These are phyloP conservation scores for Suillus discolor DNA, from an alignment of 768 basidiomycete genomes.

Conservation along the genomic window DNA sequence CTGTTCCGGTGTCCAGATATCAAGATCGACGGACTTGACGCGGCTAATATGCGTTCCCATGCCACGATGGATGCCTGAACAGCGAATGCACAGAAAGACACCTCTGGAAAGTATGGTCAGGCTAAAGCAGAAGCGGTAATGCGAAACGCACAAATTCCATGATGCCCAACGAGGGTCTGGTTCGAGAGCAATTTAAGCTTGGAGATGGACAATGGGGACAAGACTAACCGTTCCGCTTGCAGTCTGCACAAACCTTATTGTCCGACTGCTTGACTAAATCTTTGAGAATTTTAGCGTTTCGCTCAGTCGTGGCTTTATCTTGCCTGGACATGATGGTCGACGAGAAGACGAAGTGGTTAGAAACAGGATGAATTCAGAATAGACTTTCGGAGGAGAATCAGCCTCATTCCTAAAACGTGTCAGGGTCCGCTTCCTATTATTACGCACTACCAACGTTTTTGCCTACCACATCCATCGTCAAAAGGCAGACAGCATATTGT, in stretches of 20 bases:
- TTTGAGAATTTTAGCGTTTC: conserved; percentile 74
- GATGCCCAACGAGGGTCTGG: conserved; percentile 97
- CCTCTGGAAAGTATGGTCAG: conserved; percentile 52
- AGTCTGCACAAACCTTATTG: conserved; percentile 95
- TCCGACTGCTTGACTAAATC: conserved; percentile 88
- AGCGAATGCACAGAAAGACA: conserved; percentile 94
- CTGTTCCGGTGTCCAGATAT: conserved; percentile 97
- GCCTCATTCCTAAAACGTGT: conserved; percentile 11
- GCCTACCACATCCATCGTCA: conserved; percentile 5
- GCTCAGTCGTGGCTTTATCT: conserved; percentile 87
- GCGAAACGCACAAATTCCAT: conserved; percentile 81
- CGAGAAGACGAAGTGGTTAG: conserved; percentile 8
- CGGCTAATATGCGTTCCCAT: conserved; percentile 99
- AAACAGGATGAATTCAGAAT: conserved; percentile 1
- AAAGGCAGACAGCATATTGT: not conserved
- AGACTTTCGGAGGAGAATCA: conserved; percentile 10
- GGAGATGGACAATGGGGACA: conserved; percentile 2
- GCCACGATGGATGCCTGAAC: conserved; percentile 95
- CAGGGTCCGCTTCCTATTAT: conserved; percentile 5
- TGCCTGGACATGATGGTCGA: conserved; percentile 47
- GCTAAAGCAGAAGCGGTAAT: not conserved
- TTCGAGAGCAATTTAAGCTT: not conserved
- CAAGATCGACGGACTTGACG: conserved; percentile 96
- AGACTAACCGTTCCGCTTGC: conserved; percentile 88
- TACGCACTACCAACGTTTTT: conserved; percentile 6